Conservation (phyloP, 306 rosid genomes). For the Vachellia pachyceras region DNA sequence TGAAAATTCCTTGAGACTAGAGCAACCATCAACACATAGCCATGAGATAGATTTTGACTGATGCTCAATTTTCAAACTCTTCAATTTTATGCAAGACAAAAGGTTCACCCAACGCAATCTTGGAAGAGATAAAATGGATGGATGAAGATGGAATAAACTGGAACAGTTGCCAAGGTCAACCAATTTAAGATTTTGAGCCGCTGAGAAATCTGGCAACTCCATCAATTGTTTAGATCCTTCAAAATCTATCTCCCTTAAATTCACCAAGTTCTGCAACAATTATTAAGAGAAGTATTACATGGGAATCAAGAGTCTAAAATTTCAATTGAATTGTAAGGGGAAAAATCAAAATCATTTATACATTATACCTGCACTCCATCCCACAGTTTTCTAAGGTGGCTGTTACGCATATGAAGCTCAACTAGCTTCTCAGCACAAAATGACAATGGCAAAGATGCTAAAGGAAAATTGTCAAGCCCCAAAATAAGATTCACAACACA, state of each 20-base stretch:
- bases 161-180: not conserved
- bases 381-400: conserved; percentile 26
- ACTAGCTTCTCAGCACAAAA: conserved; percentile 14
- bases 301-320: too few species aligned
- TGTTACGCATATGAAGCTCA: not conserved
- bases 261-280: conserved; percentile 11
- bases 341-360: too few species aligned
- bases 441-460: not conserved
- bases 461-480: conserved; percentile 12
- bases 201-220: too few species aligned
- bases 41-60: not conserved
- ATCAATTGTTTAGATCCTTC: too few species aligned
- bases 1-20: not conserved
- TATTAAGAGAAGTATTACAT: not conserved
- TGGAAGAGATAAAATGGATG: not conserved
- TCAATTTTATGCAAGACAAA: not conserved
- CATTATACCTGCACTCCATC: conserved; percentile 19
- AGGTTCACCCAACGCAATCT: not conserved
- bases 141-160: not conserved
- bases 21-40: accelerated
- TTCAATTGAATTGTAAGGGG: too few species aligned
- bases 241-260: too few species aligned
- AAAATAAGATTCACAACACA: not conserved
- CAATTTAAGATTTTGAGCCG: too few species aligned
- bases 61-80: not conserved